Evolutionary conservation across 73 alveolate species (phyloP).

Genomic region (Halteria grandinella): DNA sequence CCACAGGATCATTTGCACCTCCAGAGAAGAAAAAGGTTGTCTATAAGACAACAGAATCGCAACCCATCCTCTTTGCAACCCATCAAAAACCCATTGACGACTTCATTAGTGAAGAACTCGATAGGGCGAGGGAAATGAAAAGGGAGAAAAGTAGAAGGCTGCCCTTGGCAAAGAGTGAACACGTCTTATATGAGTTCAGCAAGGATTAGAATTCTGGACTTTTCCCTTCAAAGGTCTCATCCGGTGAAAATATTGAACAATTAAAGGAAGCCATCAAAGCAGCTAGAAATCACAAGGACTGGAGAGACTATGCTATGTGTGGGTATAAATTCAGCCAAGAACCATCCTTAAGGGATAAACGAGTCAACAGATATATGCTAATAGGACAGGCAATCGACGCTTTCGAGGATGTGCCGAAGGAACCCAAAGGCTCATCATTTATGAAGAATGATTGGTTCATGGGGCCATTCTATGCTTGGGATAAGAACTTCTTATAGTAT

Average conservation of each 20-base stretch:
- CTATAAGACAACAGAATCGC: background rate
- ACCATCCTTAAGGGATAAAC: background rate
- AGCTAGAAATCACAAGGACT: constrained; percentile 20
- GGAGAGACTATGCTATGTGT: constrained; percentile 34
- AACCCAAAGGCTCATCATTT: background rate
- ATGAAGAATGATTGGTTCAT: constrained; percentile 33
- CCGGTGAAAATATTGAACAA: background rate
- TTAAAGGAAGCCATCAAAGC: constrained; percentile 2
- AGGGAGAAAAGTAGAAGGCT: constrained; percentile 2
- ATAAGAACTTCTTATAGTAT: background rate
- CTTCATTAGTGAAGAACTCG: constrained; percentile 6
- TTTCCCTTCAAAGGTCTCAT: background rate
- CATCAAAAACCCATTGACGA: background rate
- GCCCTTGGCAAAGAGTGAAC: constrained; percentile 4
- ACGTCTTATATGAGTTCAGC: constrained; percentile 11
- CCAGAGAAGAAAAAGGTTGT: background rate
- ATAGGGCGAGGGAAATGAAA: background rate
- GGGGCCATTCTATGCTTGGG: constrained; percentile 49
- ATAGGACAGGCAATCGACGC: constrained; percentile 30
- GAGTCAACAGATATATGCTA: constrained; percentile 10
- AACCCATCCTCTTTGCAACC: constrained; percentile 1
- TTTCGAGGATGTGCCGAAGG: constrained; percentile 7
- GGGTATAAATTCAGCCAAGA: constrained; percentile 1
- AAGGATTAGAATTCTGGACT: background rate
- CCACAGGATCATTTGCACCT: constrained; percentile 6